phyloP scores from a whole-genome alignment of 2,329 filamentous ascomycete genomes.

The Didymella pomorum region DNA sequence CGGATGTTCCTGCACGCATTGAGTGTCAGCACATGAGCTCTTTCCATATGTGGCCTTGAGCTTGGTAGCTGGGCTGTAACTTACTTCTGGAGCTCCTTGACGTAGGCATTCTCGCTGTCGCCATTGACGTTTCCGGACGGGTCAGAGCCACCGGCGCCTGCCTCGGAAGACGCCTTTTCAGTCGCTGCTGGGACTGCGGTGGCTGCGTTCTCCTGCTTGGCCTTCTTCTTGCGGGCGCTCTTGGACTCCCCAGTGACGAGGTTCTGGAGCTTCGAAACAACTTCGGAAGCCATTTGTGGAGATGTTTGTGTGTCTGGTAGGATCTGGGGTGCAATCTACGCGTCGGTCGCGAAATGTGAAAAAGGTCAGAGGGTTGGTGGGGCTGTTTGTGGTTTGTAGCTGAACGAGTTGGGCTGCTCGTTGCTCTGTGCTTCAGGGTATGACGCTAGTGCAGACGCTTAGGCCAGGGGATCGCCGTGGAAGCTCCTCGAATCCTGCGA shows the following conservation, averaged over 20 bases:
- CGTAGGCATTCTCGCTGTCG: conserved; percentile 79
- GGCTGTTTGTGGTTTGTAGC: conserved; percentile 20
- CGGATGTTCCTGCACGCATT: conserved; percentile 75
- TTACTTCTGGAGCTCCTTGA: conserved; percentile 91
- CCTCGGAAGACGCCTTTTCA: conserved; percentile 43
- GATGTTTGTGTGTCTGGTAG: conserved; percentile 20
- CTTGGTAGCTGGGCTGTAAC: conserved; percentile 41
- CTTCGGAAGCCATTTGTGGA: conserved; percentile 58
- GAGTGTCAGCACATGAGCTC: conserved; percentile 27
- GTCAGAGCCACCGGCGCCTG: conserved; percentile 43
- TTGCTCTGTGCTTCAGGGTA: conserved; percentile 17
- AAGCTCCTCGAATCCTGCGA: conserved; percentile 14
- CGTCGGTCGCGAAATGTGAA: conserved; percentile 24
- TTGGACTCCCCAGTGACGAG: conserved; percentile 65
- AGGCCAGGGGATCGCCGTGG: conserved; percentile 12
- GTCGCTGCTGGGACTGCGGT: conserved; percentile 56
- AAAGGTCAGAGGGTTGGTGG: conserved; percentile 11
- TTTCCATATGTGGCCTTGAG: conserved; percentile 6
- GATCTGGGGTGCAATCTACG: conserved; percentile 21
- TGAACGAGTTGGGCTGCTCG: conserved; percentile 19
- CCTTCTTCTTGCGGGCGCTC: conserved; percentile 63
- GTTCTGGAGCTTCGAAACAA: conserved; percentile 69
- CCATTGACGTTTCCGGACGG: conserved; percentile 58
- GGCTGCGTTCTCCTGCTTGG: conserved; percentile 51
- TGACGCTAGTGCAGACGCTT: conserved; percentile 14